Evolutionary conservation across 768 basidiomycete genomes (phyloP).

Genomic region (Pulveroboletus sp.): DNA sequence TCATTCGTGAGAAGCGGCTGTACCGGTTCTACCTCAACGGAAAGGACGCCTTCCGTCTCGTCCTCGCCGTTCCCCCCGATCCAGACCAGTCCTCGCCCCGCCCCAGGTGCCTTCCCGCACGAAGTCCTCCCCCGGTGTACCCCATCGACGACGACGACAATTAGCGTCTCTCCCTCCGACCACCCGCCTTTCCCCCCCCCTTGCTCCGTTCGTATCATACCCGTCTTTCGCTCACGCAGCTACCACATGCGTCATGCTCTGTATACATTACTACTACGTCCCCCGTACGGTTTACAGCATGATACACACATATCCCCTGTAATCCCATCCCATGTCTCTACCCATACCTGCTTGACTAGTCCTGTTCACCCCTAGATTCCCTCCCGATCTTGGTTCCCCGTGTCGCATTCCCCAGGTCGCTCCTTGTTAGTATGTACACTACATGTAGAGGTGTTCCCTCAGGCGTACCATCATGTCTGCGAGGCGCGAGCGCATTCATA

Average conservation of each 20-base stretch:
- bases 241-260: constrained; percentile 1
- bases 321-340: constrained; percentile 1
- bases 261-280: constrained; percentile 7
- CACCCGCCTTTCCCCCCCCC: not conserved
- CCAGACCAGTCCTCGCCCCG: constrained; percentile 17
- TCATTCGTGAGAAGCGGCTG: constrained; percentile 92
- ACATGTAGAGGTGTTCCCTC: constrained; percentile 2
- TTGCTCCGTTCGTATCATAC: constrained; percentile 10
- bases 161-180: not conserved
- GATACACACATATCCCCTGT: constrained; percentile 9
- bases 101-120: constrained; percentile 13
- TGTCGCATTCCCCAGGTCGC: not conserved
- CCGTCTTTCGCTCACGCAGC: not conserved
- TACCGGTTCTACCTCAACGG: constrained; percentile 96
- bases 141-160: constrained; percentile 26
- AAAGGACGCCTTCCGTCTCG: constrained; percentile 89
- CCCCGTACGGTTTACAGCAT: not conserved
- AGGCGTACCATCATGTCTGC: not conserved
- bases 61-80: constrained; percentile 52
- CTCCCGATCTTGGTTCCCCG: not conserved
- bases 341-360: constrained; percentile 5
- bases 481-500: not conserved
- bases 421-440: constrained; percentile 1
- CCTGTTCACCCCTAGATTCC: not conserved
- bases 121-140: constrained; percentile 16